Evolutionary conservation across 495 filamentous ascomycete genomes (phyloP), one percentile per base, ranked within the genome.

Genomic region (Aspergillus nidulans): DNA sequence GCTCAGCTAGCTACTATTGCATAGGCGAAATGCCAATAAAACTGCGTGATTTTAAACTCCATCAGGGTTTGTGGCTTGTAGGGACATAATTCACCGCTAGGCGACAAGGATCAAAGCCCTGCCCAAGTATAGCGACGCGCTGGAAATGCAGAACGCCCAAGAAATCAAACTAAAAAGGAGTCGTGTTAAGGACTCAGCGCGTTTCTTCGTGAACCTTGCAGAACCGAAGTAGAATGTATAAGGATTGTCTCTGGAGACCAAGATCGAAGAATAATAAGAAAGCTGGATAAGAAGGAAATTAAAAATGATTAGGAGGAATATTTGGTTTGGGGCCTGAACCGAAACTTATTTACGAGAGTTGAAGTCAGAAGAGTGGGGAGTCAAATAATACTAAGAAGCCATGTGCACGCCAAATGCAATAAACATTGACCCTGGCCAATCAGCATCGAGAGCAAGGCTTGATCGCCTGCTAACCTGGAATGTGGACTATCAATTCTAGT

Each of bases 11-110:
- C 49, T 25, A 26, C 23, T 39, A 26, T 49, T 42, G 43, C 16
- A 26, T 34, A 39, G 44, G 44, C 44, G 25, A 24, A 32, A 20
- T 49, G 53, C 53, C 53, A 55, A 55, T 41, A 16, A 38, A 26
- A 55, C 36, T 30, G 45, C 24, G 26, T 25, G 34, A 10, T 38
- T 50, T 46, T 51, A 59, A 59, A 34, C 44, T 32, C 56, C 51
- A 59, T 59, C 51, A 47, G 39, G 51, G 20, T 54, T 26, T 18
- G 38, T 41, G 25, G 40, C 12, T 25, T 28, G 21, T 19, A 16
- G 36, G 32, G 24, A 46, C 9, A 28, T 39, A 12, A 18, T 38
- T 13, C 18, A 43, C 24, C 16, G 13, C 47, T 21, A 42, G 15
- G 18, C 13, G 26, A 34, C 25, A 21, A 48, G 4, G 4, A 12